phyloP scores from a whole-genome alignment of 805 yeast species.

The Saccharomycopsis schoenii region DNA sequence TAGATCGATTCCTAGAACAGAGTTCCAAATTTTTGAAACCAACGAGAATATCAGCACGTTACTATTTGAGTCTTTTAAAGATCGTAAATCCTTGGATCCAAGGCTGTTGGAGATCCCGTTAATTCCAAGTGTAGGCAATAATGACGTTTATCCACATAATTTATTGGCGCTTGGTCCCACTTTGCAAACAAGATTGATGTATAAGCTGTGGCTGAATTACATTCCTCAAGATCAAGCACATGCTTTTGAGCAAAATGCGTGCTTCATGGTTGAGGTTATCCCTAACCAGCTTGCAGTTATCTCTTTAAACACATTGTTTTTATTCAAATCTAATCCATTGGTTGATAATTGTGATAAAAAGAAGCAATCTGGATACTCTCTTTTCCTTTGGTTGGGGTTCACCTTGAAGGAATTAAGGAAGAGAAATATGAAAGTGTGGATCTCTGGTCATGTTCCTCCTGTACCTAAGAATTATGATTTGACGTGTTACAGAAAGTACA shows the following conservation, averaged over 20 bases:
- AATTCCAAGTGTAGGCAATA: constrained; percentile 73
- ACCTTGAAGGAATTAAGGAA: constrained; percentile 63
- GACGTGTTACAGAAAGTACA: constrained; percentile 63
- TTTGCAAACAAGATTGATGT: constrained; percentile 72
- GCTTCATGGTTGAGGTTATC: constrained; percentile 66
- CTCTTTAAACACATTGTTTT: constrained; percentile 68
- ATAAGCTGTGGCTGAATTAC: constrained; percentile 60
- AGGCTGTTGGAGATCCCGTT: constrained; percentile 38
- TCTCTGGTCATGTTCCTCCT: constrained; percentile 85
- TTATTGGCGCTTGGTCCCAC: constrained; percentile 82
- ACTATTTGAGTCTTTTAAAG: constrained; percentile 45
- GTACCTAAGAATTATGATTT: constrained; percentile 66
- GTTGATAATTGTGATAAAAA: constrained; percentile 68
- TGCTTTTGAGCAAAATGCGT: constrained; percentile 64
- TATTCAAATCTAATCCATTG: constrained; percentile 68
- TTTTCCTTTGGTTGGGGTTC: constrained; percentile 69
- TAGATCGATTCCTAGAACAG: constrained; percentile 63
- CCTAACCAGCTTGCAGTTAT: constrained; percentile 71
- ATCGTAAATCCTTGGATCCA: constrained; percentile 30
- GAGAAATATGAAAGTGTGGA: constrained; percentile 76
- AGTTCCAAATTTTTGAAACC: constrained; percentile 57
- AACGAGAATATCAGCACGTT: constrained; percentile 46
- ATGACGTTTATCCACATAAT: constrained; percentile 86
- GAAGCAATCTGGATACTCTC: constrained; percentile 72
- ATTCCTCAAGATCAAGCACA: constrained; percentile 73